Conservation (phyloP, 2,329 filamentous ascomycete species). For the Karstenula rhodostoma region DNA sequence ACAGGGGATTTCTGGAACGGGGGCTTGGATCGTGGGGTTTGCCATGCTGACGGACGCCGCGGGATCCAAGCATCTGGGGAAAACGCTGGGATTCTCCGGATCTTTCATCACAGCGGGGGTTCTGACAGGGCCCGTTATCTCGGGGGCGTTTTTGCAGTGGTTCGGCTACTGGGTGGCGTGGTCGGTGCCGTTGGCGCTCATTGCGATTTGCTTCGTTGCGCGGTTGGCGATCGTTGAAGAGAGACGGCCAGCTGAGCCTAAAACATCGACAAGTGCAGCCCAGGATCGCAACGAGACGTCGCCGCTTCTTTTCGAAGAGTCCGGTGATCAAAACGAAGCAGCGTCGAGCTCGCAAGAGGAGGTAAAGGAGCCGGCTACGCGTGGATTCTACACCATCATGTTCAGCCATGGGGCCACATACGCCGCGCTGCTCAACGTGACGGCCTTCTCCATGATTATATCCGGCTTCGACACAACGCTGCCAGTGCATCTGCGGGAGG, state of each 20-base stretch:
- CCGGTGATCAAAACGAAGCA: background rate
- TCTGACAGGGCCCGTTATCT: background rate
- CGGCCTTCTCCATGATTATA: slow-evolving; percentile 2
- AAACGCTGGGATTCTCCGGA: background rate
- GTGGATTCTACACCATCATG: slow-evolving; percentile 2
- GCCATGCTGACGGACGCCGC: slow-evolving; percentile 8
- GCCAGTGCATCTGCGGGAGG: background rate
- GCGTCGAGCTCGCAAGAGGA: background rate
- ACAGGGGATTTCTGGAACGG: background rate
- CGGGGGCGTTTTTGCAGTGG: background rate
- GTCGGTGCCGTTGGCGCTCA: background rate
- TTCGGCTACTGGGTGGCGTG: slow-evolving; percentile 2
- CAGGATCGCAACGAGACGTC: background rate
- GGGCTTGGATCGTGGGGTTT: slow-evolving; percentile 8
- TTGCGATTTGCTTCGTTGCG: slow-evolving; percentile 1
- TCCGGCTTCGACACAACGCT: slow-evolving; percentile 6
- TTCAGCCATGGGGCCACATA: background rate
- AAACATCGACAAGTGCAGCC: background rate
- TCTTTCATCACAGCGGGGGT: slow-evolving; percentile 3
- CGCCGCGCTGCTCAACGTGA: slow-evolving; percentile 4
- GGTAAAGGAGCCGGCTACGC: background rate
- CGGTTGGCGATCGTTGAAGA: slow-evolving; percentile 2
- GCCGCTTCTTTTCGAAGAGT: background rate
- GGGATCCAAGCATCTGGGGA: slow-evolving; percentile 3
- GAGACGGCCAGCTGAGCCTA: background rate